Conservation (phyloP, 2,329 filamentous ascomycete species). For the Hypoxylon sp. region DNA sequence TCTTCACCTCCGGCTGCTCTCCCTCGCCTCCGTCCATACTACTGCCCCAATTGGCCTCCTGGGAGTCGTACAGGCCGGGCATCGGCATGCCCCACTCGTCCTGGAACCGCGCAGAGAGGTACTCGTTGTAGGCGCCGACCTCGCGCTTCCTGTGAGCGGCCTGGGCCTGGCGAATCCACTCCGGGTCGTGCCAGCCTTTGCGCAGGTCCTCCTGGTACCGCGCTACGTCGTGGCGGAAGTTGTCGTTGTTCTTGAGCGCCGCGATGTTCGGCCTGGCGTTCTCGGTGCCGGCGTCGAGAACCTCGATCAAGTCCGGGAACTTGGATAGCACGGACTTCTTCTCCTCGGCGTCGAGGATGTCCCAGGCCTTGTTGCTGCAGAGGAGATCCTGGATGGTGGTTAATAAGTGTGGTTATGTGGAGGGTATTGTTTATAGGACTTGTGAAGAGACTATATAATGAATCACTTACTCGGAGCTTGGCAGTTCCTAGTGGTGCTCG, state of each 20-base stretch:
- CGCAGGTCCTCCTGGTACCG: slow-evolving; percentile 63
- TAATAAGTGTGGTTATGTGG: slow-evolving; percentile 12
- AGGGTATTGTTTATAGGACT: neutral
- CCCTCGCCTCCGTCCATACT: neutral
- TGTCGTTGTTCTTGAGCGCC: slow-evolving; percentile 63
- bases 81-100: slow-evolving; percentile 64
- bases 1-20: neutral
- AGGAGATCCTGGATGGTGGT: slow-evolving; percentile 54
- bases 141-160: slow-evolving; percentile 65
- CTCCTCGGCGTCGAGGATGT: slow-evolving; percentile 55
- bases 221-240: slow-evolving; percentile 64
- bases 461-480: slow-evolving; percentile 55
- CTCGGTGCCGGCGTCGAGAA: slow-evolving; percentile 56
- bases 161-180: slow-evolving; percentile 69
- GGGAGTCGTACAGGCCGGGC: slow-evolving; percentile 47
- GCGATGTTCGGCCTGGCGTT: slow-evolving; percentile 60
- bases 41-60: neutral
- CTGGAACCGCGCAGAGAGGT: slow-evolving; percentile 62
- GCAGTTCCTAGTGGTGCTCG: slow-evolving; percentile 56
- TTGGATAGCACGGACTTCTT: slow-evolving; percentile 55
- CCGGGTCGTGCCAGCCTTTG: slow-evolving; percentile 65
- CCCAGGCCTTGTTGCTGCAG: slow-evolving; percentile 58
- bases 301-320: slow-evolving; percentile 57
- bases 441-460: neutral
- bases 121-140: slow-evolving; percentile 66